Conservation (phyloP, 805 yeast species). For the Sugiyamaella floridensis region DNA sequence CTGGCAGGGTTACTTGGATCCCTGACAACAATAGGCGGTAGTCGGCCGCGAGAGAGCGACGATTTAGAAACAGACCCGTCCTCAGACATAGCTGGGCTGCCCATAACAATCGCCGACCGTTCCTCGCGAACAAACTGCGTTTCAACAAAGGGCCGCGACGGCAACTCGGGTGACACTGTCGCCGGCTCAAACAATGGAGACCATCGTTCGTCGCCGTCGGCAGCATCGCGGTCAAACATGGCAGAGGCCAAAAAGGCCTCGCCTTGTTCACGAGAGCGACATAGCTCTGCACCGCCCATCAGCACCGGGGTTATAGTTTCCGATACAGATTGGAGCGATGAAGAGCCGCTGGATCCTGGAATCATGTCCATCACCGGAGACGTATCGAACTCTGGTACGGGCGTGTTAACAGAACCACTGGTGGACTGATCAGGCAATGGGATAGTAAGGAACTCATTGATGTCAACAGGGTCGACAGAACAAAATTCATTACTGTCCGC, state of each 20-base stretch:
- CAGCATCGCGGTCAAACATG: constrained; percentile 4
- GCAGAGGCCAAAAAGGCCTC: constrained; percentile 4
- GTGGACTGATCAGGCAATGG: neutral
- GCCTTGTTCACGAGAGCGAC: neutral
- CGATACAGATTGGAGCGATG: neutral
- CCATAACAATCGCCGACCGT: constrained; percentile 17
- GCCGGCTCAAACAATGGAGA: constrained; percentile 12
- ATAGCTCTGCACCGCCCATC: neutral
- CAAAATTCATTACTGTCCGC: neutral
- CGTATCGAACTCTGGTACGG: neutral
- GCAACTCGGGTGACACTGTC: neutral
- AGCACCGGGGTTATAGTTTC: constrained; percentile 5
- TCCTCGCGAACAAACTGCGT: constrained; percentile 8
- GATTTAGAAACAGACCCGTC: no score
- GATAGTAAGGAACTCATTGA: neutral
- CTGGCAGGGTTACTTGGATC: constrained; percentile 56
- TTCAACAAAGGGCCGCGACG: constrained; percentile 2
- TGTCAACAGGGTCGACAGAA: neutral
- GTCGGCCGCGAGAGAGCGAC: constrained; percentile 36
- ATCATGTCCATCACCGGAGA: neutral
- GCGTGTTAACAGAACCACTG: neutral
- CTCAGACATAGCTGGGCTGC: neutral
- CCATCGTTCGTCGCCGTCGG: constrained; percentile 13
- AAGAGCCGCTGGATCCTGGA: neutral
- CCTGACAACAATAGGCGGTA: constrained; percentile 54